Base-by-base conservation (phyloP, 2,329 filamentous ascomycete genomes). In the Trichoderma sp. region DNA sequence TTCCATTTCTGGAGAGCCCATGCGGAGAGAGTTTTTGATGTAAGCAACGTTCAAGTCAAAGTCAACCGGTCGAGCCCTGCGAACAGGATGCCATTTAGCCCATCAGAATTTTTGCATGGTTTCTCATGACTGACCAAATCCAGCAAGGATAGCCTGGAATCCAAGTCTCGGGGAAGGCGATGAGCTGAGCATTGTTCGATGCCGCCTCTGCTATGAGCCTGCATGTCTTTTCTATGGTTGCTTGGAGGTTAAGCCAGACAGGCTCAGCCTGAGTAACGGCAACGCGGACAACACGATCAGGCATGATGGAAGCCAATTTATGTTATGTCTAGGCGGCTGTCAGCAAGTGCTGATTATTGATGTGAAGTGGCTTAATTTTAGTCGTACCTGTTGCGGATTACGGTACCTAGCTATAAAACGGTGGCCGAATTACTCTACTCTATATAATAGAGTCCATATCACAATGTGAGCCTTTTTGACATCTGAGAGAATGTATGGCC, bases 91-190 rank as follows among this genome's bases (percentile, higher is more conserved):
- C 8, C 4, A 17, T 13, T 63, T 37, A 63, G 59, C 32, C 19
- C 1, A 7, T 34, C 32, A 3, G 4, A 48, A 34, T 1, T 2
- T 45, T 19, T 27, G 2, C 25, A n/a, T 52, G n/a, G 2, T 32
- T 39, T 29, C 35, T n/a, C 4, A 19, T 19, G 9, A 37, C 29
- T 29, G 15, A 65, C 63, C 63, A 65, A 15, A 65, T 65, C 63
- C 63, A 65, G 19, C 63, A 65, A 13, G 63, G 63, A 13, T 65
- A 65, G 3, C 63, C 63, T 27, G 63, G 63, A 19, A 65, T 48
- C 63, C 63, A 65, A 12, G 32, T 32, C 35, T 65, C 63, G 2
- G 63, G 63, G 3, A 65, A 65, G 4, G 52, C 63, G 17, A 65
- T 19, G 13, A 65, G 63, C 2, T 65, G 37, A n/a, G 63, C 63